Evolutionary conservation across 768 basidiomycete species (phyloP).

Genomic region (Mycena vulgaris): DNA sequence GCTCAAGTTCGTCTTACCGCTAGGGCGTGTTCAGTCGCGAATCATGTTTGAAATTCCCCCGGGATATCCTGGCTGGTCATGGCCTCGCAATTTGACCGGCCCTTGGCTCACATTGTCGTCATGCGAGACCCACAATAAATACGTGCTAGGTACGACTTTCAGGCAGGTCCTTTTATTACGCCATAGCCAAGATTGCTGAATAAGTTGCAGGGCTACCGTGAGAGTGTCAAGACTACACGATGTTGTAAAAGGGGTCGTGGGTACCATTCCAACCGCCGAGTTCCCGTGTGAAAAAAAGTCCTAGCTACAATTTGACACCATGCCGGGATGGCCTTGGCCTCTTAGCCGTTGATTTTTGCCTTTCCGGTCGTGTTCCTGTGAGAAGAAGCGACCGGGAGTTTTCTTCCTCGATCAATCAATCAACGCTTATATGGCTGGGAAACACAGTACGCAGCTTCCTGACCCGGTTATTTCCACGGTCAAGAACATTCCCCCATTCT

Average conservation of each 20-base stretch:
- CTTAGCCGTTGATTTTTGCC: constrained; percentile 4
- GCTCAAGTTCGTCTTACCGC: too few species aligned
- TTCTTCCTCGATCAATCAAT: constrained; percentile 28
- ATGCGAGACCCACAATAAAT: too few species aligned
- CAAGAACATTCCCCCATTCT: constrained; percentile 6
- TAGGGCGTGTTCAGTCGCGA: too few species aligned
- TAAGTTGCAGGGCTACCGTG: not conserved
- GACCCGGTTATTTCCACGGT: constrained; percentile 4
- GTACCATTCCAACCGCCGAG: constrained; percentile 3
- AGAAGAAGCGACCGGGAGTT: constrained; percentile 8
- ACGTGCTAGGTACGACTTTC: too few species aligned
- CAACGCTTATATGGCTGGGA: constrained; percentile 4
- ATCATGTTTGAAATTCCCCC: too few species aligned
- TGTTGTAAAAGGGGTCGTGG: not conserved
- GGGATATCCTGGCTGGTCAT: too few species aligned
- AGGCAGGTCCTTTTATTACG: too few species aligned
- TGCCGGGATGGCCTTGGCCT: constrained; percentile 1
- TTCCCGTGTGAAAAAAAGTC: constrained; percentile 7
- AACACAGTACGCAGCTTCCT: not conserved
- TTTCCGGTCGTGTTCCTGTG: not conserved
- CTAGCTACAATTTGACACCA: too few species aligned
- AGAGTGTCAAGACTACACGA: too few species aligned
- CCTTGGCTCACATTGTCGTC: too few species aligned
- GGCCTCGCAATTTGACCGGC: too few species aligned
- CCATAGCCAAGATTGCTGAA: too few species aligned